phyloP scores from a whole-genome alignment of 768 basidiomycete species.

The Kwoniella europaea region DNA sequence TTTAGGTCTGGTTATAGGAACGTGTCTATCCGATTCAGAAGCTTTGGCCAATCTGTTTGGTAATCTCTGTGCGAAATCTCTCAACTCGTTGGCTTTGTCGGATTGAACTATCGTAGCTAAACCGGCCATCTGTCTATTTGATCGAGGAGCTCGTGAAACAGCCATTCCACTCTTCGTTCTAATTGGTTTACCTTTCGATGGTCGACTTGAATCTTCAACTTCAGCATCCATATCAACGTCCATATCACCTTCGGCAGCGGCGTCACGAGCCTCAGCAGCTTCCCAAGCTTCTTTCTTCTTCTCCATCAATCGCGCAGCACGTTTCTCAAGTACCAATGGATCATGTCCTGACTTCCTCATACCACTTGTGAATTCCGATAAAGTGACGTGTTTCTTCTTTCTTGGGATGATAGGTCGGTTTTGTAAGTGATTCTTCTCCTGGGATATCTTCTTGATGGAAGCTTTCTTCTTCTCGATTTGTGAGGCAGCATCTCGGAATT shows the following conservation, averaged over 20 bases:
- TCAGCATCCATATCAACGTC: slow-evolving; percentile 64
- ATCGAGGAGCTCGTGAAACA: slow-evolving; percentile 67
- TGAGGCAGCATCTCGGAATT: slow-evolving; percentile 68
- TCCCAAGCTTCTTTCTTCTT: slow-evolving; percentile 64
- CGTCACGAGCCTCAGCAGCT: slow-evolving; percentile 62
- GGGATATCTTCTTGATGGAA: slow-evolving; percentile 68
- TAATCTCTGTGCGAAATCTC: slow-evolving; percentile 82
- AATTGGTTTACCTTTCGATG: slow-evolving; percentile 25
- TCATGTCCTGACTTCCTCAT: slow-evolving; percentile 88
- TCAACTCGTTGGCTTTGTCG: slow-evolving; percentile 76
- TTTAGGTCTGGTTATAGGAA: slow-evolving; percentile 58
- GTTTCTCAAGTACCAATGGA: slow-evolving; percentile 81
- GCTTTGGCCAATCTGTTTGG: slow-evolving; percentile 89
- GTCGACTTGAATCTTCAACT: slow-evolving; percentile 11
- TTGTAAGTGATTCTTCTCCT: slow-evolving; percentile 84
- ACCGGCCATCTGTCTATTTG: slow-evolving; percentile 77
- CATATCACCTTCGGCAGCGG: slow-evolving; percentile 60
- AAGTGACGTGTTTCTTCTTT: slow-evolving; percentile 68
- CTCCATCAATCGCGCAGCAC: slow-evolving; percentile 74
- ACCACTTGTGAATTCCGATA: slow-evolving; percentile 76
- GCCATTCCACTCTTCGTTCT: slow-evolving; percentile 61
- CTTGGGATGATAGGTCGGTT: slow-evolving; percentile 78
- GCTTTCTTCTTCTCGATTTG: slow-evolving; percentile 65
- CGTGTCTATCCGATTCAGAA: slow-evolving; percentile 69
- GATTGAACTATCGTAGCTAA: slow-evolving; percentile 80